Base-by-base conservation (phyloP, 2,329 filamentous ascomycete genomes). In the Penicillium sp. region DNA sequence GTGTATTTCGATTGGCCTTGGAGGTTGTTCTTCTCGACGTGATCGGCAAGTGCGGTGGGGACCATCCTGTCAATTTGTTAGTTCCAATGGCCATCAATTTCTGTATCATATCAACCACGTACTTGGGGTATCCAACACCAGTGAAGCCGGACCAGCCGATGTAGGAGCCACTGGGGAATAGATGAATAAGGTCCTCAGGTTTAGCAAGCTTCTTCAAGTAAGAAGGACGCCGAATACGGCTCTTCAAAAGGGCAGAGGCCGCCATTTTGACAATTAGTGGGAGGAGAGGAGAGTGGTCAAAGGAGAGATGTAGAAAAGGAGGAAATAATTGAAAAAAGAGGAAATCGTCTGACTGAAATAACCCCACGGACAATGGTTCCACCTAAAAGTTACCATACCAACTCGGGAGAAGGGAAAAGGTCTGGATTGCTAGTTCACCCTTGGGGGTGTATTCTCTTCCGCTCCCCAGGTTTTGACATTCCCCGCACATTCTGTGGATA, bases 111-210 rank as follows among this genome's bases (percentile, higher is more conserved):
- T 37, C 16, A 21, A 42, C 2, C 11, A 63, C 85, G 68, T 79
- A 90, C 89, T 95, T 95, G 62, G 91, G 91, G 78, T 95, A 95
- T 58, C 91, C 91, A 53, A 96, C 91, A 67, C 91, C 92, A 13
- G 92, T 96, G 77, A 96, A 96, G 35, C 92, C 92, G 62, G 88
- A 92, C 92, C 92, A 96, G 69, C 92, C 92, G 68, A 96, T 85
- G 75, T 95, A 95, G n/a, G 90, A 78, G 71, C 88, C 88, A 80
- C 95, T 85, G 63, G 92, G 92, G 69, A 96, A 96, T 66, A 90
- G 83, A 62, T 89, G 83, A 59, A 96, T 83, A 62, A 96, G 77
- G 73, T 96, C 91, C 75, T 95, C 86, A 37, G 92, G 86, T 67
- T 87, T 87, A 67, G 88, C 87, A 58, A 96, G 81, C 82, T 93